Conservation (phyloP, 495 filamentous ascomycete species). For the Penicillium odoratum region DNA sequence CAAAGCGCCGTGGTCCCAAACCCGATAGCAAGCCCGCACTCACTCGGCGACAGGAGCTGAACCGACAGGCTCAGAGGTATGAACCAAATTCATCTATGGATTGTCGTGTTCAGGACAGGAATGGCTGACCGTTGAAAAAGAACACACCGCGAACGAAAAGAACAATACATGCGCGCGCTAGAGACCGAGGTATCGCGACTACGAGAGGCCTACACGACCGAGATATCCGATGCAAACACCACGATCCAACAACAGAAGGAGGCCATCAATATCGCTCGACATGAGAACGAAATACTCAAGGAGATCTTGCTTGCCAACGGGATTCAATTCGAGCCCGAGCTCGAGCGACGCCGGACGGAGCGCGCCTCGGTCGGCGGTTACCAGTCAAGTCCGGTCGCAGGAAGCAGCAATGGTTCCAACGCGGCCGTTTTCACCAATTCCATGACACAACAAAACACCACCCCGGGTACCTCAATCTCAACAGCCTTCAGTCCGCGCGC, state of each 20-base stretch:
- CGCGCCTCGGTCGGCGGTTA: slow-evolving; percentile 26
- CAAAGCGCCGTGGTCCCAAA: slow-evolving; percentile 91
- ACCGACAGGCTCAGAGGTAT: slow-evolving; percentile 94
- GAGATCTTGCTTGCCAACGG: slow-evolving; percentile 72
- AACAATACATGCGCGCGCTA: slow-evolving; percentile 90
- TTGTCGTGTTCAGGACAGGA: background rate
- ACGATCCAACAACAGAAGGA: slow-evolving; percentile 43
- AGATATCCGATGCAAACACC: slow-evolving; percentile 41
- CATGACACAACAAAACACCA: slow-evolving; percentile 31
- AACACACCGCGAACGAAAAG: slow-evolving; percentile 95
- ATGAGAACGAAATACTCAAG: slow-evolving; percentile 76
- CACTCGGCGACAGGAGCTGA: slow-evolving; percentile 91
- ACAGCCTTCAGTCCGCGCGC: slow-evolving; percentile 36
- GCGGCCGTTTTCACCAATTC: slow-evolving; percentile 27
- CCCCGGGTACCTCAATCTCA: slow-evolving; percentile 41
- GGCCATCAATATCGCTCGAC: slow-evolving; percentile 36
- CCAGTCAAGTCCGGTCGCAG: slow-evolving; percentile 34
- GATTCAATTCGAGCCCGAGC: slow-evolving; percentile 53
- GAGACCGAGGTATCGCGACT: slow-evolving; percentile 83
- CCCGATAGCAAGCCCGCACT: slow-evolving; percentile 94
- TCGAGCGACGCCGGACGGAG: slow-evolving; percentile 40
- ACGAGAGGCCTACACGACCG: slow-evolving; percentile 48
- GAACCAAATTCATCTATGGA: background rate
- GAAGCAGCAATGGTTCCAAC: slow-evolving; percentile 40
- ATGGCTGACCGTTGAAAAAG: slow-evolving; percentile 38